phyloP scores from a whole-genome alignment of 192 early-diverging fungal species.

The Geranomyces variabilis region DNA sequence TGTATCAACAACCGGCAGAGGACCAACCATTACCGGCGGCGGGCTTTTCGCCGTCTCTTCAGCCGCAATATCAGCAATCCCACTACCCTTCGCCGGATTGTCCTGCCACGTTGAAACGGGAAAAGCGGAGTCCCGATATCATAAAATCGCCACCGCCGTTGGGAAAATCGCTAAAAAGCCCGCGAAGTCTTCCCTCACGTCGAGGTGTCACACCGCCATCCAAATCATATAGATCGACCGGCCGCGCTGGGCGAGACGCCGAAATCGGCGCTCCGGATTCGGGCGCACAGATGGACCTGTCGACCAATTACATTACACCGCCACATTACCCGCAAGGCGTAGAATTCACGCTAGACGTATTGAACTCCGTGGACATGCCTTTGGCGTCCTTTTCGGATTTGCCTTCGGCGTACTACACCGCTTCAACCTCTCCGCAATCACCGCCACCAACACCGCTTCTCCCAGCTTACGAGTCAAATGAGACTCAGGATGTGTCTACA shows the following conservation, averaged over 20 bases:
- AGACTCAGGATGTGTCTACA: not conserved
- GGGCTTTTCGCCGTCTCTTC: not conserved
- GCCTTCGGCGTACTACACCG: not conserved
- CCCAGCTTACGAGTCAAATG: not conserved
- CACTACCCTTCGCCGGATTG: not conserved
- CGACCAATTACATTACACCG: not conserved
- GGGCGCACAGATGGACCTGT: not conserved
- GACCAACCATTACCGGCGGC: not conserved
- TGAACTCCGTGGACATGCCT: not conserved
- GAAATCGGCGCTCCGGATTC: too few species aligned
- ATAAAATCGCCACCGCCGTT: not conserved
- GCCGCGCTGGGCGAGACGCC: not conserved
- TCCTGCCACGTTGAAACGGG: not conserved
- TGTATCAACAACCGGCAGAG: too few species aligned
- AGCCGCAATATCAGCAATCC: not conserved
- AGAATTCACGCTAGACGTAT: not conserved
- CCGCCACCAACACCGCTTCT: conserved; percentile 7
- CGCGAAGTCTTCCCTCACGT: not conserved
- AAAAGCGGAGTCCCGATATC: not conserved
- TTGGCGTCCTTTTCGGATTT: not conserved
- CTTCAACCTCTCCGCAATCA: not conserved
- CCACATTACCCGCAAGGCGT: conserved; percentile 3
- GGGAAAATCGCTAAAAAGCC: not conserved
- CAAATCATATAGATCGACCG: not conserved
- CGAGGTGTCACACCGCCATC: too few species aligned